Evolutionary conservation across 108 stramenopile genomes (phyloP).

Genomic region (Aurantiochytrium sp.): DNA sequence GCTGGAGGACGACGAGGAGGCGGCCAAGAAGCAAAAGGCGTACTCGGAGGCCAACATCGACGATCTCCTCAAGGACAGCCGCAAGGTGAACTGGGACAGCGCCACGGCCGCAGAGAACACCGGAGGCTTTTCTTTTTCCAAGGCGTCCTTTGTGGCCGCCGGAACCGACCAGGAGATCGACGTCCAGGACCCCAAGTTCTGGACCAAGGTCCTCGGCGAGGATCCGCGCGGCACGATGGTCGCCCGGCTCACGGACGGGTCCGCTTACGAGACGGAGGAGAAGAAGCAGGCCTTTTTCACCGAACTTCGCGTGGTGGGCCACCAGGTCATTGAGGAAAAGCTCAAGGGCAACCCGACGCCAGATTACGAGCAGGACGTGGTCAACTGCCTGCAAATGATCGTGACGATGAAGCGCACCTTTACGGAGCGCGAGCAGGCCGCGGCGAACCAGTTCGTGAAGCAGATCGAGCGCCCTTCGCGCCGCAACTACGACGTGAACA

Average conservation of each 20-base stretch:
- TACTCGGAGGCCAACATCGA: conserved; percentile 87
- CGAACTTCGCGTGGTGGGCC: conserved; percentile 7
- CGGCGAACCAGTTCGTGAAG: not conserved
- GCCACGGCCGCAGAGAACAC: not conserved
- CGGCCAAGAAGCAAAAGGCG: conserved; percentile 59
- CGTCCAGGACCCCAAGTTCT: conserved; percentile 90
- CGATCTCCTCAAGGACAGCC: conserved; percentile 60
- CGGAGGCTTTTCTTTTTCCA: conserved; percentile 61
- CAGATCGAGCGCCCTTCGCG: conserved; percentile 22
- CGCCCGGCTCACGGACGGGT: not conserved
- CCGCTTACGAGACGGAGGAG: not conserved
- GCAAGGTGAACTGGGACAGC: conserved; percentile 7
- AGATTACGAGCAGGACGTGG: not conserved
- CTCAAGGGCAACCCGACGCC: not conserved
- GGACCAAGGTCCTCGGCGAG: conserved; percentile 64
- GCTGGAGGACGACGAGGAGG: conserved; percentile 53
- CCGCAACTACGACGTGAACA: not conserved
- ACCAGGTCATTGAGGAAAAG: conserved; percentile 10
- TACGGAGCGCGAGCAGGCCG: not conserved
- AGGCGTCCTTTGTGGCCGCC: conserved; percentile 78
- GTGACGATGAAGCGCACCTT: not conserved
- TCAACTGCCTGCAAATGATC: not conserved
- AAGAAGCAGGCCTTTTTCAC: not conserved
- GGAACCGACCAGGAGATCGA: conserved; percentile 59
- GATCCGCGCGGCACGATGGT: not conserved